Conservation (phyloP, 23 red algal genomes). For the Gracilariopsis chorda region DNA sequence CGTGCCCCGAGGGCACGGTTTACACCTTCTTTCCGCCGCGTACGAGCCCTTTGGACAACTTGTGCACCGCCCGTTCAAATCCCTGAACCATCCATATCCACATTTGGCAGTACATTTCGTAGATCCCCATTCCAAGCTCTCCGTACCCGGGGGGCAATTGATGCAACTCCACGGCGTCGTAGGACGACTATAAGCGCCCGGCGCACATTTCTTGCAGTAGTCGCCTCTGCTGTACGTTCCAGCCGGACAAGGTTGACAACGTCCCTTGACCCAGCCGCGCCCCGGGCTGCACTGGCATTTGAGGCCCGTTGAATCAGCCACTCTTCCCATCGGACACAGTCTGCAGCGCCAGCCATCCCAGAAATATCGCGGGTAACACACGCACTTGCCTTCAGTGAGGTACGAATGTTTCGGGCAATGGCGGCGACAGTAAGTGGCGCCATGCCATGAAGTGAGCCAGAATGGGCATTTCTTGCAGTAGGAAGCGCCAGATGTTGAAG, state of each 20-base stretch:
- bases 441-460: conserved; percentile 9
- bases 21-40: background rate
- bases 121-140: background rate
- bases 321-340: background rate
- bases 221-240: conserved; percentile 7
- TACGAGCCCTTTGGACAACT: conserved; percentile 7
- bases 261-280: background rate
- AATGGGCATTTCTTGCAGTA: background rate
- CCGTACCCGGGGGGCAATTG: background rate
- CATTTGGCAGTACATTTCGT: conserved; percentile 10
- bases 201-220: background rate
- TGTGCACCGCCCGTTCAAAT: background rate
- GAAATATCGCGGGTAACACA: background rate
- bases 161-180: background rate
- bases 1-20: background rate
- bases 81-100: conserved; percentile 4
- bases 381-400: background rate
- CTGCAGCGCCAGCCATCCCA: conserved; percentile 6
- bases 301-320: background rate
- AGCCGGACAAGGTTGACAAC: background rate
- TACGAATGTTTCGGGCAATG: conserved; percentile 1
- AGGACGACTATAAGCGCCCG: background rate
- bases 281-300: conserved; percentile 4
- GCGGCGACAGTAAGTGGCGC: background rate
- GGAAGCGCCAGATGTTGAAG: background rate